phyloP scores from a whole-genome alignment of 345 rosid species.

The Arabis alpina region DNA sequence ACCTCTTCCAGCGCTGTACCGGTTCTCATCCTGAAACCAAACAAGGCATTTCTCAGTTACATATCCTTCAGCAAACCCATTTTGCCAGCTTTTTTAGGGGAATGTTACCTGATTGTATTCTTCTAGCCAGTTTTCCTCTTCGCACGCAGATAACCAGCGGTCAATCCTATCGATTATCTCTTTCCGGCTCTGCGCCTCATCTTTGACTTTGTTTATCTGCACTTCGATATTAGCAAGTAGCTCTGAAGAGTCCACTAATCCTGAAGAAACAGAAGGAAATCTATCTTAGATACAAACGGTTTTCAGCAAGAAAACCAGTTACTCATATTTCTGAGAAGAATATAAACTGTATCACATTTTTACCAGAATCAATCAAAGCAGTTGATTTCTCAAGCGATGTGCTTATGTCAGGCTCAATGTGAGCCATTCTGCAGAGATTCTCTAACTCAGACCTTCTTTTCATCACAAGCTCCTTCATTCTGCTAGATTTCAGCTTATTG shows the following conservation, averaged over 20 bases:
- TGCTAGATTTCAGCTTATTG: conserved; percentile 75
- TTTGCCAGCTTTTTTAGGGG: neutral
- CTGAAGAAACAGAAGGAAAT: conserved; percentile 43
- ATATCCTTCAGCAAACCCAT: conserved; percentile 11
- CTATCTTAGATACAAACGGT: neutral
- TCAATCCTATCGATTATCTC: conserved; percentile 94
- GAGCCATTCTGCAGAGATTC: conserved; percentile 70
- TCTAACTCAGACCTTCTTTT: conserved; percentile 82
- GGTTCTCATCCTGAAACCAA: conserved; percentile 68
- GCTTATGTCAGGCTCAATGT: conserved; percentile 79
- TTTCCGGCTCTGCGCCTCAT: conserved; percentile 81
- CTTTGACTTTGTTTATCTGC: conserved; percentile 75
- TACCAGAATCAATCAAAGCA: conserved; percentile 94
- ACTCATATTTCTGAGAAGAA: neutral
- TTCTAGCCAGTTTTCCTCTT: conserved; percentile 98
- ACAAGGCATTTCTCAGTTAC: neutral
- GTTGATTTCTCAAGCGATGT: conserved; percentile 84
- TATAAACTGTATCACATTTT: neutral
- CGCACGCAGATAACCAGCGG: conserved; percentile 87
- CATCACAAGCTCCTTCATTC: conserved; percentile 97
- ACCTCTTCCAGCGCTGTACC: conserved; percentile 90
- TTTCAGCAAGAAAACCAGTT: conserved; percentile 17
- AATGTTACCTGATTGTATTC: conserved; percentile 72
- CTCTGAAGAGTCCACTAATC: conserved; percentile 89
- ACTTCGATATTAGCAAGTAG: conserved; percentile 77